Base-by-base conservation (phyloP, 2,329 filamentous ascomycete genomes). In the Pestalotiopsis sp. region DNA sequence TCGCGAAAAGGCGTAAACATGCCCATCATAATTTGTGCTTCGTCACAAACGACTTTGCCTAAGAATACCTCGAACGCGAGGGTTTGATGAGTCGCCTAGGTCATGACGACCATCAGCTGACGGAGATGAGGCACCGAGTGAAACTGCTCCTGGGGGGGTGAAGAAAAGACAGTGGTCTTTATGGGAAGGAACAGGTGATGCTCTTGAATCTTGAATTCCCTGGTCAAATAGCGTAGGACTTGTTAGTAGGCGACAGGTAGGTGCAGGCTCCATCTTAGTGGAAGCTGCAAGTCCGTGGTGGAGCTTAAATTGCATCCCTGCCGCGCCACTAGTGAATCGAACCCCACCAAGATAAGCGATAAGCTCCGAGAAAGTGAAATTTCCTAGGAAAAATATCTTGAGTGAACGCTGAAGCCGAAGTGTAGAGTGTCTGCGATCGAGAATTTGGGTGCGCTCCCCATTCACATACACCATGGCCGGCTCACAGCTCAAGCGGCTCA, bases 401-500 rank as follows among this genome's bases (percentile, higher is more conserved):
- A 38, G 64, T 23, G 36, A 49, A n/a, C 27, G 27, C 27, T 49
- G 31, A 25, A 23, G 13, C 20, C 36, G 52, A 20, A 20, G 25
- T 41, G 12, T 2, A 27, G 49, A 45, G n/a, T 13, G 38, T 36
- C 45, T 17, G 17, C 45, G n/a, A n/a, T n/a, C n/a, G 23, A 52
- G 38, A 27, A 23, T 45, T n/a, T 27, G 39, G 62, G 41, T 12
- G 49, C 5, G 41, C 20, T 23, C 60, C 25, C 49, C 45, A 38
- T 36, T 27, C 59, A 20, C 60, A 65, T 27, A 67, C 77, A 83
- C 75, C 67, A 99, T 99, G 96, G 91, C 95, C 74, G 93, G 95
- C 71, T 99, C 97, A 13, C 97, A 99, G 84, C 87, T 99, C 69
- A 99, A 98, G 83, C 92, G 95, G 81, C 88, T 99, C 59, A 99